Evolutionary conservation across 2,329 filamentous ascomycete species (phyloP).

Genomic region (Akanthomyces lecanii): DNA sequence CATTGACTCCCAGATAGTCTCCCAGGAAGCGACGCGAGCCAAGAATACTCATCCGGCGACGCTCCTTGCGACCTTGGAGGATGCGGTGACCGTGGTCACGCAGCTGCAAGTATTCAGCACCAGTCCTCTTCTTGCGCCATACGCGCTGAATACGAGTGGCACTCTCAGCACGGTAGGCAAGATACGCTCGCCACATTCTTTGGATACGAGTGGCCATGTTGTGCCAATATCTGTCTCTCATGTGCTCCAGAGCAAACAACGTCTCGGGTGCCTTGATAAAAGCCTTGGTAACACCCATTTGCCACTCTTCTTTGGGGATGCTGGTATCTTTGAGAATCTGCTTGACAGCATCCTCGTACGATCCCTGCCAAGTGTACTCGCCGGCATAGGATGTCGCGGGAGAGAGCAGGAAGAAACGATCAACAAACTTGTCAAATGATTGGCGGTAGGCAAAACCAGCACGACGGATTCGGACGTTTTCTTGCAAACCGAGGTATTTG

Average conservation of each 20-base stretch:
- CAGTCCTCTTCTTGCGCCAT: constrained; percentile 90
- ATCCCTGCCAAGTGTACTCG: constrained; percentile 93
- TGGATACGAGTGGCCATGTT: constrained; percentile 99
- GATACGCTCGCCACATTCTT: constrained; percentile 92
- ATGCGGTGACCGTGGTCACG: constrained; percentile 83
- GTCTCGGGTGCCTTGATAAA: constrained; percentile 99
- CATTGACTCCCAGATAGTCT: constrained; percentile 88
- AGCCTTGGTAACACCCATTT: constrained; percentile 93
- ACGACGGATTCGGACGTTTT: constrained; percentile 95
- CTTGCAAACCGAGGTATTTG: constrained; percentile 98
- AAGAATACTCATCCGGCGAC: constrained; percentile 82
- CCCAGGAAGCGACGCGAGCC: constrained; percentile 90
- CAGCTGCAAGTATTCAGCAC: constrained; percentile 81
- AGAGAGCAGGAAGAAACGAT: constrained; percentile 92
- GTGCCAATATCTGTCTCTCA: constrained; percentile 98
- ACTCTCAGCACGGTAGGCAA: constrained; percentile 87
- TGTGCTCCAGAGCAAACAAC: constrained; percentile 91
- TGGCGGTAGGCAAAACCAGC: constrained; percentile 97
- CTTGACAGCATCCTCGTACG: constrained; percentile 78
- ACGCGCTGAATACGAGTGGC: constrained; percentile 92
- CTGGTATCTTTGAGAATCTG: constrained; percentile 96
- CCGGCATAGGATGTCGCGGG: constrained; percentile 94
- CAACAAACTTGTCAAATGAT: constrained; percentile 96
- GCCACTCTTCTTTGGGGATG: constrained; percentile 91
- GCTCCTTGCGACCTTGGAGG: constrained; percentile 81